Evolutionary conservation across 2,329 filamentous ascomycete species (phyloP), one percentile per base, ranked within the genome.

Genomic region (Huntiella abstrusa): DNA sequence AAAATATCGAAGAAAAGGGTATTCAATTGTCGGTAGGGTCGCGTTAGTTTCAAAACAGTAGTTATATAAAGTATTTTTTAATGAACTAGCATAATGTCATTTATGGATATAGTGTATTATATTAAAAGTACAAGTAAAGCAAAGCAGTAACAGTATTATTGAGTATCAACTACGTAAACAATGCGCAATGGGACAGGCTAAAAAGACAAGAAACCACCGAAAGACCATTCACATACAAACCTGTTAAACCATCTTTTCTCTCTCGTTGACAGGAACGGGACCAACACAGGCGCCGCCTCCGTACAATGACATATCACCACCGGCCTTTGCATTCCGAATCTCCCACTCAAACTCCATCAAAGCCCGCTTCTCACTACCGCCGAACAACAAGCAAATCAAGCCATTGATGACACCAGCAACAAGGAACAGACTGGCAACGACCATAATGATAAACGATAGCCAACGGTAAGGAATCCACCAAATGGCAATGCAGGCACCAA

Each of bases 301-400:
- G 19, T 47, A 42, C 4, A 47, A 33, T 5, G 45, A 41, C 17
- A 52, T 47, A 19, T 52, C 48, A 12, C 48, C 48, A 6, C 49
- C 56, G 0, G 64, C 62, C 52, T 64, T 77, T 10, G 80, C 79
- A 57, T 82, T 87, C 43, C 65, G 66, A 19, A 96, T 78, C 61
- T 98, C 91, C 82, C 85, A 95, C 58, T 91, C 77, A 62, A 96
- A 96, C 64, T 98, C 91, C 55, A 76, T 79, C 46, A 98, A 64
- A 3, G 81, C 79, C 49, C 85, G 71, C 49, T 95, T 62, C 64
- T 98, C 91, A 51, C 77, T 77, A 8, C 80, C 78, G 49, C 94
- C 80, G 59, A 98, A 98, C 42, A 96, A 61, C 0, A 91, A 71
- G 0, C 86, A 82, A 58, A 96, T 83, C 36, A 96, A 62, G 0